A percentile compares a stretch with the other conserved stretches of the same genome.
phyloP scores from a whole-genome alignment of 2,329 filamentous ascomycete genomes.

The Emmonsia crescens region DNA sequence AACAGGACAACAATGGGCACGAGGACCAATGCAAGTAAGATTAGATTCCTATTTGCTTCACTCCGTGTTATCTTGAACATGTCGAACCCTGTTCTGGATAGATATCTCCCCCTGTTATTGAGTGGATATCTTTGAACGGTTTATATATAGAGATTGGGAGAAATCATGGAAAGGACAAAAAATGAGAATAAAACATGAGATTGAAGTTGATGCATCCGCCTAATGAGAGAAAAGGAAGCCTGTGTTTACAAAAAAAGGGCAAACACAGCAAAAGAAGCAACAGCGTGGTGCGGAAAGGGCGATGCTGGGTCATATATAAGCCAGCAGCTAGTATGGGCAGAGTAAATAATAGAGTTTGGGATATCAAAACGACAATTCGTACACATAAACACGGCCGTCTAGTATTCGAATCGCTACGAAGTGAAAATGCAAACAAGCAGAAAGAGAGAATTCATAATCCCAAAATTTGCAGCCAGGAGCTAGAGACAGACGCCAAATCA shows the following conservation, averaged over 20 bases:
- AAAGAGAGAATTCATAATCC: not conserved
- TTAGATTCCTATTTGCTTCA: slow-evolving; percentile 15
- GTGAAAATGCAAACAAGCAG: not conserved
- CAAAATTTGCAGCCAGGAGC: not conserved
- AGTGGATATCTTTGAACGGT: not conserved
- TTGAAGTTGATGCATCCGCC: not conserved
- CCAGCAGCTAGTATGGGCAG: not conserved
- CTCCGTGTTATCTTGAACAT: slow-evolving; percentile 1
- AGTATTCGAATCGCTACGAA: not conserved
- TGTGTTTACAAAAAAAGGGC: not conserved
- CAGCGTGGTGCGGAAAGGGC: not conserved
- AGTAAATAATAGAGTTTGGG: not conserved
- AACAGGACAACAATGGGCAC: slow-evolving; percentile 39
- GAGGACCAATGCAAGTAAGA: slow-evolving; percentile 36
- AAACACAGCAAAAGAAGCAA: not conserved
- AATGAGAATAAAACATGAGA: not conserved
- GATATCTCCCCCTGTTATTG: not conserved
- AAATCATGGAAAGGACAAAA: not conserved
- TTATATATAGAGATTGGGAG: not conserved
- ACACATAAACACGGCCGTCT: not conserved
- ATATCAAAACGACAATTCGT: not conserved
- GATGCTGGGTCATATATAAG: not conserved
- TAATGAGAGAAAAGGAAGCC: not conserved
- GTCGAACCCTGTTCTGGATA: not conserved
- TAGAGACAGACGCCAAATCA: not conserved